phyloP scores from a whole-genome alignment of 2,329 filamentous ascomycete genomes.

The Fusarium clavum region DNA sequence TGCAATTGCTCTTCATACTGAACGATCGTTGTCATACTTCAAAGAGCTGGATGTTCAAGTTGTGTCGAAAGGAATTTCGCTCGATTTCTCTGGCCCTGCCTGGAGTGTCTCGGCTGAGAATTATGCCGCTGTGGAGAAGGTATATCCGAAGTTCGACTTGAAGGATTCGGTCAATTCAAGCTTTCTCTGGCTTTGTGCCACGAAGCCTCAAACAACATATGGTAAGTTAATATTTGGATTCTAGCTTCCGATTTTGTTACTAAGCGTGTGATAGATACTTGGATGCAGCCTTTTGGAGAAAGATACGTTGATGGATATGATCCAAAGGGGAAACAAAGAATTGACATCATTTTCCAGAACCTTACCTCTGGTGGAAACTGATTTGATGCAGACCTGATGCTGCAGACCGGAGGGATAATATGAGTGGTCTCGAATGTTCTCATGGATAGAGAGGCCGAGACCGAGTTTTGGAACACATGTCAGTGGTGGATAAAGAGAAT shows the following conservation, averaged over 20 bases:
- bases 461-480: too few relatives aligned
- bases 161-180: neutral
- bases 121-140: neutral
- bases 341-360: neutral
- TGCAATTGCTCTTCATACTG: neutral
- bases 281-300: neutral
- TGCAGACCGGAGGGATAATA: fast-evolving
- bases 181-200: neutral
- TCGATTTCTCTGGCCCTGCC: fast-evolving
- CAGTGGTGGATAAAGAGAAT: too few relatives aligned
- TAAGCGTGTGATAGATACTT: fast-evolving
- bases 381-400: too few relatives aligned
- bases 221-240: fast-evolving
- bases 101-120: neutral
- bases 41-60: neutral
- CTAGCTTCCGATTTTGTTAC: fast-evolving
- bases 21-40: neutral
- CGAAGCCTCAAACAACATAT: neutral
- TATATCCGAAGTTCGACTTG: neutral
- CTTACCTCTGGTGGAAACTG: too few relatives aligned
- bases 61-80: neutral
- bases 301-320: neutral
- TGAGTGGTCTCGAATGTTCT: too few relatives aligned
- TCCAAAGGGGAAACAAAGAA: neutral
- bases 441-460: too few relatives aligned